phyloP scores from a whole-genome alignment of 805 yeast species.

The Ogataea ganodermae region DNA sequence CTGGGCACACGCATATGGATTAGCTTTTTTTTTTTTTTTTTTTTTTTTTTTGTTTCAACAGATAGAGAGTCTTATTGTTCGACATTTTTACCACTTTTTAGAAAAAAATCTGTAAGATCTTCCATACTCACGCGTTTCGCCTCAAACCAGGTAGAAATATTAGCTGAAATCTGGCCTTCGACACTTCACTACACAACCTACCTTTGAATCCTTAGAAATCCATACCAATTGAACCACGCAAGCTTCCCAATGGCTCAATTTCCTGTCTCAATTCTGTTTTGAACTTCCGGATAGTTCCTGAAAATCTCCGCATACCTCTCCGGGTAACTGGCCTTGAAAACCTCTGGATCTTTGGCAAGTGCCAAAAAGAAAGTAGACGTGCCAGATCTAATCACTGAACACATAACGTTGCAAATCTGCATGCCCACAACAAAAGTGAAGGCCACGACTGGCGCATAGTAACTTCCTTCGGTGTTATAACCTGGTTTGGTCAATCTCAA shows the following conservation, averaged over 20 bases:
- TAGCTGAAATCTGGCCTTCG: no score
- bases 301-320: constrained; percentile 49
- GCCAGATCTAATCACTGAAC: constrained; percentile 74
- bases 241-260: background rate
- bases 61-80: no score
- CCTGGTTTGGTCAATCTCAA: constrained; percentile 70
- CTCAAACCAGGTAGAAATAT: no score
- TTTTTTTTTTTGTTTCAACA: no score
- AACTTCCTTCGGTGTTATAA: constrained; percentile 46
- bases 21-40: no score
- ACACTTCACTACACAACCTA: no score
- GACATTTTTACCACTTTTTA: no score
- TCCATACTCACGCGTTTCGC: no score
- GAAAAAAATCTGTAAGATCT: no score
- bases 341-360: constrained; percentile 80
- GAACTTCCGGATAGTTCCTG: constrained; percentile 49
- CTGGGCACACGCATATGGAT: no score
- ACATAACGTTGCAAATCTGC: constrained; percentile 71
- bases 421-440: constrained; percentile 59
- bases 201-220: no score
- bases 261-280: constrained; percentile 40
- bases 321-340: constrained; percentile 71
- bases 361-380: constrained; percentile 80
- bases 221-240: background rate
- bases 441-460: constrained; percentile 38